Evolutionary conservation across 2,329 filamentous ascomycete species (phyloP).

Genomic region (Cercospora sesami): DNA sequence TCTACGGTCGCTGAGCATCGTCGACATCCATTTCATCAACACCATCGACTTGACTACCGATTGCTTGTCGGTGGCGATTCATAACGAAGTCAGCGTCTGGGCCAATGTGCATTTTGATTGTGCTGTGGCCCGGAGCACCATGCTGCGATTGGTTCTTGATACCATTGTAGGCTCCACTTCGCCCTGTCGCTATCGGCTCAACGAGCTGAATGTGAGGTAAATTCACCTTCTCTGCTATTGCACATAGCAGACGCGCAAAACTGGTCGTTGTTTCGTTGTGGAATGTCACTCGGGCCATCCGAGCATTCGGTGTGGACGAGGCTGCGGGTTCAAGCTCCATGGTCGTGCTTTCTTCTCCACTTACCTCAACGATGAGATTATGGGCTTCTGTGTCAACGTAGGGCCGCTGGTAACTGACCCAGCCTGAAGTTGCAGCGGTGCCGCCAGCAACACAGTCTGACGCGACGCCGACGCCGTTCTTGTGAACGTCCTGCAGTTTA

Average conservation of each 20-base stretch:
- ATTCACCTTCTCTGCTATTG: conserved; percentile 78
- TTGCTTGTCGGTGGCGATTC: conserved; percentile 42
- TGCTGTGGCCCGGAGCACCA: conserved; percentile 64
- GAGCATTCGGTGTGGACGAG: conserved; percentile 14
- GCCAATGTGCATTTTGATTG: conserved; percentile 65
- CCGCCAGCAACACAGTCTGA: conserved; percentile 44
- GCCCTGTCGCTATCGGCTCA: conserved; percentile 64
- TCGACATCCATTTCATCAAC: conserved; percentile 22
- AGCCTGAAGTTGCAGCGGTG: conserved; percentile 44
- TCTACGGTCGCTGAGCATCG: neutral
- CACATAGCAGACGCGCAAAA: conserved; percentile 71
- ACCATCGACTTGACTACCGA: neutral
- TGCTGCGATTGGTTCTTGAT: neutral
- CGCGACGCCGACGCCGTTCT: conserved; percentile 72
- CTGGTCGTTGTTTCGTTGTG: conserved; percentile 68
- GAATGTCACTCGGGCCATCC: conserved; percentile 64
- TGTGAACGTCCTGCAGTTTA: conserved; percentile 81
- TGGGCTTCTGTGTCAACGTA: conserved; percentile 74
- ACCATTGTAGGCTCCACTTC: conserved; percentile 50
- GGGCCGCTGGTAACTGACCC: conserved; percentile 79
- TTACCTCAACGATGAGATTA: conserved; percentile 79
- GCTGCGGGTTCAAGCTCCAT: conserved; percentile 25
- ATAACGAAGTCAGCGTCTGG: conserved; percentile 60
- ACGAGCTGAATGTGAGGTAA: conserved; percentile 61
- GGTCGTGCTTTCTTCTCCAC: conserved; percentile 57